Conservation (phyloP, 441 rosid genomes). For the Viola pubescens region DNA sequence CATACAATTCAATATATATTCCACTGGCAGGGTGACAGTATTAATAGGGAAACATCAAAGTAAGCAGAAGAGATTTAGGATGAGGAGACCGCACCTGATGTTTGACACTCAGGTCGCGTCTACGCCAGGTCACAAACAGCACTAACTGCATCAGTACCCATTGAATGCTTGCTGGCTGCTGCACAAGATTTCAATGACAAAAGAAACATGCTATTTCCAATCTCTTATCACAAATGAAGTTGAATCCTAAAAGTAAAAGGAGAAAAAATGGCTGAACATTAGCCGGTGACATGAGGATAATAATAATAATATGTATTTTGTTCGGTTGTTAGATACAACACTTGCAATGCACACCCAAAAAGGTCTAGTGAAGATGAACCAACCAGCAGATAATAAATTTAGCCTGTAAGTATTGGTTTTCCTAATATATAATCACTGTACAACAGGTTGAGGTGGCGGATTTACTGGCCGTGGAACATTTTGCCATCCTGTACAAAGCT, state of each 20-base stretch:
- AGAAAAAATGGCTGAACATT: no score
- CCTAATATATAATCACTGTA: background rate
- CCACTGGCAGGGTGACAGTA: no score
- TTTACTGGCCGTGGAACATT: conserved; percentile 47
- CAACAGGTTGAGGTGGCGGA: conserved; percentile 10
- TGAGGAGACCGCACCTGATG: background rate
- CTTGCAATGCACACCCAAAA: background rate
- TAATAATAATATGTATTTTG: no score
- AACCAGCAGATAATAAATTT: background rate
- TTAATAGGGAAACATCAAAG: background rate
- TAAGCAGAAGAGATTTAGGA: background rate
- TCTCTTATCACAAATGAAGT: no score
- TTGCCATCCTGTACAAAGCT: conserved; percentile 69
- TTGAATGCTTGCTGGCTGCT: background rate
- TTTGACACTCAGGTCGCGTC: background rate
- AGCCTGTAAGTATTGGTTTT: background rate
- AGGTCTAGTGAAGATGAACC: background rate
- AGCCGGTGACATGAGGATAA: no score
- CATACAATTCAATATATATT: no score
- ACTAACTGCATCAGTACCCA: background rate
- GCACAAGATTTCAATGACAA: background rate
- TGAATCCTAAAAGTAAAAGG: no score
- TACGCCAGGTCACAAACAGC: background rate
- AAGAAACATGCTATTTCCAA: no score
- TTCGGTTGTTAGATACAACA: background rate